Evolutionary conservation across 331 rosid genomes (phyloP).

Genomic region (Quercus lobata): DNA sequence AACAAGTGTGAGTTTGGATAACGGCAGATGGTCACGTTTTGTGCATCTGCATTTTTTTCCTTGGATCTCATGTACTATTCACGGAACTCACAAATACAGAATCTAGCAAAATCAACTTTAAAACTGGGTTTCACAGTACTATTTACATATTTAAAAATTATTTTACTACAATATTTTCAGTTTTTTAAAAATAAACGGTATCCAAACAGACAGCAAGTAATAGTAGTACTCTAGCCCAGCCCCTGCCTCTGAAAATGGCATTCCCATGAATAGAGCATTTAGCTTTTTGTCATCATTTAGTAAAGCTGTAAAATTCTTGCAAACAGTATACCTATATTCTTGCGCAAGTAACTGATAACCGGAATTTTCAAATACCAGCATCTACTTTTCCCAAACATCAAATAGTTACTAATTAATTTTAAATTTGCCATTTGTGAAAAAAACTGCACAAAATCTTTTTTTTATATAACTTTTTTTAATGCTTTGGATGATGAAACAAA

Average conservation of each 20-base stretch:
- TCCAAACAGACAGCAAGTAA: neutral
- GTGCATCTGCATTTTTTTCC: too few relatives aligned
- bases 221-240: neutral
- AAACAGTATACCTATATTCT: conserved; percentile 35
- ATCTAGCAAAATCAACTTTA: too few relatives aligned
- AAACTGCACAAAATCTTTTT: conserved; percentile 4
- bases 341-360: conserved; percentile 36
- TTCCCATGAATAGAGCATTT: neutral
- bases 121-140: accelerated
- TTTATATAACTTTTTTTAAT: conserved; percentile 12
- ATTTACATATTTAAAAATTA: too few relatives aligned
- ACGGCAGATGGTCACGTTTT: too few relatives aligned
- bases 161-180: too few relatives aligned
- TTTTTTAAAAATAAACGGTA: accelerated
- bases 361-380: conserved; percentile 22
- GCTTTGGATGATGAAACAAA: conserved; percentile 43
- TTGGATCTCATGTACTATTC: accelerated
- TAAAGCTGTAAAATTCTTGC: conserved; percentile 24
- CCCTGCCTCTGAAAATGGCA: neutral
- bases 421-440: conserved; percentile 2
- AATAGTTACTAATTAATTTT: neutral
- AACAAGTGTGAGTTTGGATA: neutral
- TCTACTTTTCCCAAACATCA: conserved; percentile 20
- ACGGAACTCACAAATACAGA: accelerated
- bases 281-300: conserved; percentile 11